Evolutionary conservation across 208 protist species (phyloP), one percentile per base, ranked within the genome.

Genomic region (Leishmania braziliensis): DNA sequence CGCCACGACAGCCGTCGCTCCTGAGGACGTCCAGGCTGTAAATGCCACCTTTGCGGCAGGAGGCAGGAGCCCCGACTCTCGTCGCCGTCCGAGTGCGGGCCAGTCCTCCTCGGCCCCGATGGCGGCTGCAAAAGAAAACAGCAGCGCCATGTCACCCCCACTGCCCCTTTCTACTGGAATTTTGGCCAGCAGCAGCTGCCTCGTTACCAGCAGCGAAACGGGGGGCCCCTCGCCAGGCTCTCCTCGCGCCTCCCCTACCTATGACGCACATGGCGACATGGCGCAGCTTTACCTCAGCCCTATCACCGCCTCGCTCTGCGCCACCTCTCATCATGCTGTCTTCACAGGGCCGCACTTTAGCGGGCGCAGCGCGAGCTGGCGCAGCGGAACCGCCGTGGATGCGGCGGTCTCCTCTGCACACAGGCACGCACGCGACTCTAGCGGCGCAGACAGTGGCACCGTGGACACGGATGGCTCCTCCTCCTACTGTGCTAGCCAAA

Each of bases 271-370:
- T 68, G 68, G 75, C 58, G 75, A 46, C 48, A 39, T 78, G 8
- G 70, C 81, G 18, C 81, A 85, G 76, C 70, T 81, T 62, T 85
- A 78, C 77, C 81, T 78, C 23, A 81, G 77, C 54, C 81, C 81
- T 53, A 81, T 85, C 81, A 72, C 77, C 51, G 50, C 56, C 77
- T 75, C 77, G 39, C 77, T 78, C 65, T 62, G 65, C 71, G 36
- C 76, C 60, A 63, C 51, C 53, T 46, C 78, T 4, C 60, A 58
- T 33, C 60, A 81, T 33, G 53, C 73, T 26, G 63, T 29, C 71
- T 82, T 86, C 56, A 54, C 77, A 43, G 73, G 53, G 1, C 78
- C 66, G 54, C 77, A 79, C 54, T 79, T 86, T 68, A 84, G 83
- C 46, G 74, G 56, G 66, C 76, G 56, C 50, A 83, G 80, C 58